These are phyloP conservation scores for Lolium perenne DNA, from an alignment of 176 grass and related monocot genomes.

Conservation along the genomic window DNA sequence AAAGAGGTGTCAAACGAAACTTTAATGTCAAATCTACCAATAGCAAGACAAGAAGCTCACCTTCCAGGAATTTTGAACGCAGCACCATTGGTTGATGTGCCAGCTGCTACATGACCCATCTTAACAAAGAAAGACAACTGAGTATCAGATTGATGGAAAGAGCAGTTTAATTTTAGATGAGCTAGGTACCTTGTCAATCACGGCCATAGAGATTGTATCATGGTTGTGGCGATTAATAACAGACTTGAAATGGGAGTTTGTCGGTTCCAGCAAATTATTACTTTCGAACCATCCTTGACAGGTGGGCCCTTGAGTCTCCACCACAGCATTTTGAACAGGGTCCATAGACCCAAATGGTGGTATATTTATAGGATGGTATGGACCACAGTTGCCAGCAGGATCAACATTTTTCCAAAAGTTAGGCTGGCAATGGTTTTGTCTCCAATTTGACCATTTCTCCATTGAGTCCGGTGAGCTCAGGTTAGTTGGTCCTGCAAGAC, in stretches of 20 bases:
- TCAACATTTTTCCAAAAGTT: constrained; percentile 90
- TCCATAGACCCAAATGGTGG: constrained; percentile 17
- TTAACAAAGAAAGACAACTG: constrained; percentile 40
- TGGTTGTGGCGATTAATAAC: constrained; percentile 72
- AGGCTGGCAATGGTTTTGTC: constrained; percentile 72
- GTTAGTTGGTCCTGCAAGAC: constrained; percentile 83
- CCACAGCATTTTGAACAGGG: constrained; percentile 1
- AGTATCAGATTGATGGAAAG: constrained; percentile 38
- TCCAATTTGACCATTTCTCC: constrained; percentile 79
- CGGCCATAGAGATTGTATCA: constrained; percentile 95
- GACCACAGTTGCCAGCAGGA: constrained; percentile 66
- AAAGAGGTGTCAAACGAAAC: too few relatives aligned
- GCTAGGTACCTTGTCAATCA: constrained; percentile 76
- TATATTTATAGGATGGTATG: constrained; percentile 52
- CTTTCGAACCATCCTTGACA: constrained; percentile 32
- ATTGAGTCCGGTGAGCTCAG: constrained; percentile 81
- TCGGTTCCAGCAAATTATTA: constrained; percentile 41
- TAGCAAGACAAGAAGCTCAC: constrained; percentile 41
- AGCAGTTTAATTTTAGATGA: constrained; percentile 11
- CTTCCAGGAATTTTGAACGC: constrained; percentile 96
- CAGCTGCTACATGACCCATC: constrained; percentile 87
- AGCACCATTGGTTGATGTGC: constrained; percentile 94
- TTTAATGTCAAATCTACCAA: not conserved
- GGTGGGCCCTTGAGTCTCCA: constrained; percentile 3
- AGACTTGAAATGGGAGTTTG: constrained; percentile 40